A percentile compares a stretch with the other conserved stretches of the same genome.
Evolutionary conservation across 768 basidiomycete genomes (phyloP).

Genomic region (Russula earlei): DNA sequence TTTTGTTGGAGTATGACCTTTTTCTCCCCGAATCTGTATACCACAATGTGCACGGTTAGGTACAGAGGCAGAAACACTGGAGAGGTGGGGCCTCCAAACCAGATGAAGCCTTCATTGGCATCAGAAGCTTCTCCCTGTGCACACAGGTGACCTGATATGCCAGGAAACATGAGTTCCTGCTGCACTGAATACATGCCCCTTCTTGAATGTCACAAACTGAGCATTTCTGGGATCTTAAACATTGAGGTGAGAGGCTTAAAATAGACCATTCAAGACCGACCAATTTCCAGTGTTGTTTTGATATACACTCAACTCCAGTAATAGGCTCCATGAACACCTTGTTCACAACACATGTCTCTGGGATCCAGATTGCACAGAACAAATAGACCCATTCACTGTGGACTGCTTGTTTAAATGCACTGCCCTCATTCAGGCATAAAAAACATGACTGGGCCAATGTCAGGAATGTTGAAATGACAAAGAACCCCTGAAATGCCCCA

Average conservation of each 20-base stretch:
- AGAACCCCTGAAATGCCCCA: conserved; percentile 46
- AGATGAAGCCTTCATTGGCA: conserved; percentile 79
- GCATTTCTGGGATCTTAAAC: conserved; percentile 38
- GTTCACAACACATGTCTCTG: conserved; percentile 87
- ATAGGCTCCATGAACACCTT: conserved; percentile 98
- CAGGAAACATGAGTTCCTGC: conserved; percentile 78
- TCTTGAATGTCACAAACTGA: conserved; percentile 47
- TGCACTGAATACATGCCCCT: conserved; percentile 96
- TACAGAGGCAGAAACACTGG: conserved; percentile 76
- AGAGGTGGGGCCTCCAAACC: conserved; percentile 66
- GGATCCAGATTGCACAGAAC: conserved; percentile 95
- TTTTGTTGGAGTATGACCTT: too few species aligned
- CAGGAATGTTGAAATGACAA: neutral
- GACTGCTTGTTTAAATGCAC: conserved; percentile 97
- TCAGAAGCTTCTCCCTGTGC: conserved; percentile 69
- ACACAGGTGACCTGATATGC: conserved; percentile 97
- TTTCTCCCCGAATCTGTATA: too few species aligned
- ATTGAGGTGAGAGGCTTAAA: neutral
- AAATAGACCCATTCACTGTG: conserved; percentile 93
- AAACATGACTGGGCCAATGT: conserved; percentile 62
- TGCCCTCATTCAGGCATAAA: conserved; percentile 94
- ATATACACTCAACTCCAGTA: conserved; percentile 77
- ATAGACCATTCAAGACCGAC: conserved; percentile 38
- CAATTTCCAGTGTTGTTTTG: conserved; percentile 89
- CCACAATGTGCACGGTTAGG: too few species aligned